Evolutionary conservation across 495 filamentous ascomycete genomes (phyloP).

Genomic region (Paragyromitra xinjiangensis): DNA sequence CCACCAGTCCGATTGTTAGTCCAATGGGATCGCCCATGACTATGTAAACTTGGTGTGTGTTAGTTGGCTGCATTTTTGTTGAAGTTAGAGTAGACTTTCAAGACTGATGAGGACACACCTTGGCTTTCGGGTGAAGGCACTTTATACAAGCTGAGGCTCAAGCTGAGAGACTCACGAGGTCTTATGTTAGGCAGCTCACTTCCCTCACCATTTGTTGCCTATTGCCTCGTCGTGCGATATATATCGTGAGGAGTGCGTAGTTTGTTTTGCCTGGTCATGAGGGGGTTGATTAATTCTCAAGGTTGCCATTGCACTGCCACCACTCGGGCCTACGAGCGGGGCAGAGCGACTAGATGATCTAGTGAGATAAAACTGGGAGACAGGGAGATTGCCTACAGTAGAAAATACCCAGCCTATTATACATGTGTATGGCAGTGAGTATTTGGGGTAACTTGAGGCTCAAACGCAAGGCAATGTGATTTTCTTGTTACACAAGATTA

Average conservation of each 20-base stretch:
- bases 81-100: neutral
- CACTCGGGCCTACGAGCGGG: neutral
- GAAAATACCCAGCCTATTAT: neutral
- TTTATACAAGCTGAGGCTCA: neutral
- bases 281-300: neutral
- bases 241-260: neutral
- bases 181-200: neutral
- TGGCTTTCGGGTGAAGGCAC: neutral
- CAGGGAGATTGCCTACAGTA: neutral
- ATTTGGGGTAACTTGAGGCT: neutral
- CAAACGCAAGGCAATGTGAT: neutral
- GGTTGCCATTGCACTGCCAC: neutral
- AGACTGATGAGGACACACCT: neutral
- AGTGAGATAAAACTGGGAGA: neutral
- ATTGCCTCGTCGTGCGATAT: neutral
- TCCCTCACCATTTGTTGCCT: neutral
- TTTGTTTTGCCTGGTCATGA: neutral
- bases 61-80: slow-evolving; percentile 8
- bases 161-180: neutral
- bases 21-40: slow-evolving; percentile 22
- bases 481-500: neutral
- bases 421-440: neutral
- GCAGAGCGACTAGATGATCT: neutral
- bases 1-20: slow-evolving; percentile 23
- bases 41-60: neutral